Evolutionary conservation across 495 filamentous ascomycete species (phyloP).

Genomic region (Aspergillus funiculosus): DNA sequence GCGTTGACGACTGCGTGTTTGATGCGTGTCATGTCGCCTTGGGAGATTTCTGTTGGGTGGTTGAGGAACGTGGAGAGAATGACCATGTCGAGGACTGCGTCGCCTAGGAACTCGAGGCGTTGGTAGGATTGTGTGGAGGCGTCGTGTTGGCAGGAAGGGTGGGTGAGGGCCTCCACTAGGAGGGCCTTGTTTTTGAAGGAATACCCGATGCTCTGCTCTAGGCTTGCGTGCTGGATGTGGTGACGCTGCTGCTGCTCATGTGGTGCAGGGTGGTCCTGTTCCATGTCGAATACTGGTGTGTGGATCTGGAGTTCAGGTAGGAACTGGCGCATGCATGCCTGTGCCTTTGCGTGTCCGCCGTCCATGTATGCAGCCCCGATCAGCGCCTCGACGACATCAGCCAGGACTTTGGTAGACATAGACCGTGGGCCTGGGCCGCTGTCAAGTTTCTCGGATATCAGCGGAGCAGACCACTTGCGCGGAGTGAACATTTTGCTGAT

Average conservation of each 20-base stretch:
- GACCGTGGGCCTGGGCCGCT: slow-evolving; percentile 23
- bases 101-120: slow-evolving; percentile 86
- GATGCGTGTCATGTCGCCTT: slow-evolving; percentile 66
- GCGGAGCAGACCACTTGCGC: slow-evolving; percentile 63
- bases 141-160: slow-evolving; percentile 60
- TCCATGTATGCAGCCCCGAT: slow-evolving; percentile 73
- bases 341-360: slow-evolving; percentile 57
- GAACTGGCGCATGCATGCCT: slow-evolving; percentile 59
- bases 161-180: slow-evolving; percentile 81
- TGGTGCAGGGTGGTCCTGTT: neutral
- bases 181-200: slow-evolving; percentile 63
- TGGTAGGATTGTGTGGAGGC: slow-evolving; percentile 63
- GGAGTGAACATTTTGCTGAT: slow-evolving; percentile 61
- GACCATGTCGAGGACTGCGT: slow-evolving; percentile 77
- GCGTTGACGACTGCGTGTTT: slow-evolving; percentile 76
- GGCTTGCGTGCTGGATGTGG: slow-evolving; percentile 10
- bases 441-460: slow-evolving; percentile 43
- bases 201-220: slow-evolving; percentile 42
- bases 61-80: slow-evolving; percentile 53
- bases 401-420: slow-evolving; percentile 73
- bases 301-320: slow-evolving; percentile 49
- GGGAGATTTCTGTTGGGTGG: slow-evolving; percentile 43
- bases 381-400: slow-evolving; percentile 84
- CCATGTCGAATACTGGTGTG: slow-evolving; percentile 21
- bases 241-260: neutral